phyloP scores from a whole-genome alignment of 192 early-diverging fungal genomes.

The Geosiphon pyriformis region DNA sequence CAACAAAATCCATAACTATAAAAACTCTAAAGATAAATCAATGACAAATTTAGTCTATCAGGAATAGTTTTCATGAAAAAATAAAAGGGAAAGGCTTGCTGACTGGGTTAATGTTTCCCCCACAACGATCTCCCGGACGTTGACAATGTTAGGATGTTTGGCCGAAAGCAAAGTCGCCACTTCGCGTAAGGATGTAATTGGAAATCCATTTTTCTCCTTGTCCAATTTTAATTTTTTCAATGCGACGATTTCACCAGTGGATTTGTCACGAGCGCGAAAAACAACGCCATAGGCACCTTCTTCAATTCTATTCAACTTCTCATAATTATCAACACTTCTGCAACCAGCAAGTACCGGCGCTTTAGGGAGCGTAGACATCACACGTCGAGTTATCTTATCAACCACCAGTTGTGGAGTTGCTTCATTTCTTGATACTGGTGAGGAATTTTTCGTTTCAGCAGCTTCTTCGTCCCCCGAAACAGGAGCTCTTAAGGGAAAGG shows the following conservation, averaged over 20 bases:
- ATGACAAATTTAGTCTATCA: too few species aligned
- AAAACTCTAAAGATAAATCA: conserved; percentile 70
- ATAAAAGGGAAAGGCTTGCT: too few species aligned
- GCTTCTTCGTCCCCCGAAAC: background rate
- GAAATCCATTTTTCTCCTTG: conserved; percentile 67
- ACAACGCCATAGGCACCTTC: conserved; percentile 97
- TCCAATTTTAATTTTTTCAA: conserved; percentile 54
- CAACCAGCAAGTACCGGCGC: conserved; percentile 53
- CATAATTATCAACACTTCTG: conserved; percentile 78
- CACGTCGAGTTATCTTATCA: background rate
- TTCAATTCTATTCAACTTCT: conserved; percentile 92
- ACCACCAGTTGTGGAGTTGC: conserved; percentile 1
- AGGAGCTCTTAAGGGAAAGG: background rate
- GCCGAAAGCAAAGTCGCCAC: conserved; percentile 67
- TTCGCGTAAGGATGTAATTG: conserved; percentile 72
- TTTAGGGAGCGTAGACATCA: conserved; percentile 25
- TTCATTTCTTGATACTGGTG: background rate
- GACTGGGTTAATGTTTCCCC: conserved; percentile 59
- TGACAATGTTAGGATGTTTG: conserved; percentile 81
- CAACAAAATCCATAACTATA: conserved; percentile 97
- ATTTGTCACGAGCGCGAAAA: conserved; percentile 79
- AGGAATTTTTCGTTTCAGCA: background rate
- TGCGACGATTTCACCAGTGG: conserved; percentile 67
- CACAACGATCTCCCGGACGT: conserved; percentile 73
- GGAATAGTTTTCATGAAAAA: too few species aligned